Evolutionary conservation across 2,329 filamentous ascomycete species (phyloP).

Genomic region (Ophiobolus disseminans): DNA sequence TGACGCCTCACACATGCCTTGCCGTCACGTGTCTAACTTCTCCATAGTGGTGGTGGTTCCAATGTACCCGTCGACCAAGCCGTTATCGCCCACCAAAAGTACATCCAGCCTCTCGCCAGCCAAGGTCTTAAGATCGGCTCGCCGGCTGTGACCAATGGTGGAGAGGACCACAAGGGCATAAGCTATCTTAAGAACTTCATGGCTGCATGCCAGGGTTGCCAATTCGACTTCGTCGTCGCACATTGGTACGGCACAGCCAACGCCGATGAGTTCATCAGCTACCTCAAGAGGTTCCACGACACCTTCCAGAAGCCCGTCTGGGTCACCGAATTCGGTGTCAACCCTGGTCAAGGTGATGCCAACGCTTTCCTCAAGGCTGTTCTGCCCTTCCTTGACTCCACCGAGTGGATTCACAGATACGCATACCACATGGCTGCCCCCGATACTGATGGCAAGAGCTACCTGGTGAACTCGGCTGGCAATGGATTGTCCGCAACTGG

Average conservation of each 20-base stretch:
- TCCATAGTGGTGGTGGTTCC: conserved; percentile 32
- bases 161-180: conserved; percentile 33
- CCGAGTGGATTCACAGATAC: conserved; percentile 43
- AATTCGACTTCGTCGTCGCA: conserved; percentile 46
- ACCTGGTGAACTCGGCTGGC: conserved; percentile 27
- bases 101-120: conserved; percentile 34
- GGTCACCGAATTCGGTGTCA: conserved; percentile 47
- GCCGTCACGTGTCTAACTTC: conserved; percentile 8
- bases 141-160: conserved; percentile 46
- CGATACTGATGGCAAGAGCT: conserved; percentile 20
- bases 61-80: conserved; percentile 33
- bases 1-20: conserved; percentile 1
- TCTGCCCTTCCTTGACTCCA: conserved; percentile 45
- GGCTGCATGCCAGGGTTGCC: conserved; percentile 32
- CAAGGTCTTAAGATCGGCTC: conserved; percentile 42
- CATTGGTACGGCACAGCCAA: conserved; percentile 48
- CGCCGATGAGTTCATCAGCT: conserved; percentile 42
- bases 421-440: conserved; percentile 40
- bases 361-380: conserved; percentile 40
- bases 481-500: conserved; percentile 29
- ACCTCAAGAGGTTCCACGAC: conserved; percentile 46
- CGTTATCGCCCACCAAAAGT: conserved; percentile 30
- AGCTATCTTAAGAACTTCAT: conserved; percentile 43
- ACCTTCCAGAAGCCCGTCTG: conserved; percentile 42
- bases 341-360: conserved; percentile 24